Conservation (phyloP, 192 early-diverging fungal species). For the Pecoramyces ruminantium region DNA sequence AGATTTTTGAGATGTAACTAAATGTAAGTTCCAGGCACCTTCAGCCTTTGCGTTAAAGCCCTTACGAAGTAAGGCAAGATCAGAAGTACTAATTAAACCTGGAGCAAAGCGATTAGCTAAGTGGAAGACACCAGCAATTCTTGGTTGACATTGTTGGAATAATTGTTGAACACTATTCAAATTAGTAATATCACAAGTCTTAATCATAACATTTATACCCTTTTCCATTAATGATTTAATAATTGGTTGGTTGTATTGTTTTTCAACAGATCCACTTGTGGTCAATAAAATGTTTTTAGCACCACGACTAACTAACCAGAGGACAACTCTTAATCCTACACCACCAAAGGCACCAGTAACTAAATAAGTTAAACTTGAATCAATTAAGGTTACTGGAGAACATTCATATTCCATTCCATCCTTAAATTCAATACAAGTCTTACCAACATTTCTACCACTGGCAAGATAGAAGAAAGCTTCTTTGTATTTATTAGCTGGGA, state of each 20-base stretch:
- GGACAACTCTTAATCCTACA: background rate
- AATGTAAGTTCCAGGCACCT: background rate
- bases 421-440: background rate
- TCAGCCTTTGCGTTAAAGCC: background rate
- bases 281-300: background rate
- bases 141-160: background rate
- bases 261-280: background rate
- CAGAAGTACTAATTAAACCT: background rate
- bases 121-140: background rate
- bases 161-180: background rate
- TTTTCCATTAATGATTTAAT: background rate
- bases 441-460: background rate
- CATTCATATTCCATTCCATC: background rate
- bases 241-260: background rate
- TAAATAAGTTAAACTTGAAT: background rate
- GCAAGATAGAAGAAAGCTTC: background rate
- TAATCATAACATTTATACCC: background rate
- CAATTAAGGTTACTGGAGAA: background rate
- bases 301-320: background rate
- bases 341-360: background rate
- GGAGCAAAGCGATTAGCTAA: background rate
- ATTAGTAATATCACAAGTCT: background rate
- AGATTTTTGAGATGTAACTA: background rate
- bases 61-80: background rate
- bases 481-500: background rate